These are phyloP conservation scores for Ophiostoma perfectum DNA, from an alignment of 2,329 filamentous ascomycete genomes.

Conservation along the genomic window DNA sequence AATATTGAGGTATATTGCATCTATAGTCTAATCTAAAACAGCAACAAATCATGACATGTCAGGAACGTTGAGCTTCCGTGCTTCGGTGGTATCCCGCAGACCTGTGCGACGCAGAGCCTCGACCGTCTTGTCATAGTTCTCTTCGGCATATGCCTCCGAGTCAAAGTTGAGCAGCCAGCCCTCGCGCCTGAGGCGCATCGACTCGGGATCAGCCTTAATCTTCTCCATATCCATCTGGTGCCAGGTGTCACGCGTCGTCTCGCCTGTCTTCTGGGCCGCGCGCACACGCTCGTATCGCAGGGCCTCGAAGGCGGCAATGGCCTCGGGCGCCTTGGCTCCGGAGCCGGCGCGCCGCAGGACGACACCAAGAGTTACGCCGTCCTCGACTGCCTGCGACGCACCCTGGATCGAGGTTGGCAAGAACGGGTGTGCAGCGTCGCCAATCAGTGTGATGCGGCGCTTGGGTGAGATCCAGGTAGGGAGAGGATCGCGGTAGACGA, in stretches of 20 bases:
- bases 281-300: slow-evolving; percentile 33
- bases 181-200: slow-evolving; percentile 31
- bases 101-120: slow-evolving; percentile 23
- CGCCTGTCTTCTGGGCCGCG: slow-evolving; percentile 33
- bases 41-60: neutral
- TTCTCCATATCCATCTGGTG: slow-evolving; percentile 32
- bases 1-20: neutral
- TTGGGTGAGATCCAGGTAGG: slow-evolving; percentile 40
- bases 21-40: neutral
- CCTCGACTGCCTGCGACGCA: slow-evolving; percentile 46
- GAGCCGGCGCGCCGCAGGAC: slow-evolving; percentile 21
- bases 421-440: slow-evolving; percentile 48
- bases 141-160: slow-evolving; percentile 32
- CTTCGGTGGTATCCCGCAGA: slow-evolving; percentile 21
- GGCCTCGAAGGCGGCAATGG: slow-evolving; percentile 32
- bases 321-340: slow-evolving; percentile 27
- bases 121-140: slow-evolving; percentile 27
- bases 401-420: slow-evolving; percentile 46
- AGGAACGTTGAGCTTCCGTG: slow-evolving; percentile 23
- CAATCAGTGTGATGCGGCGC: slow-evolving; percentile 41
- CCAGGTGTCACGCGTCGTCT: slow-evolving; percentile 33
- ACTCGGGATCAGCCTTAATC: slow-evolving; percentile 31
- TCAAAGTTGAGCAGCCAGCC: slow-evolving; percentile 33
- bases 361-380: slow-evolving; percentile 43
- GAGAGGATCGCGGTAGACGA: slow-evolving; percentile 42